phyloP scores from a whole-genome alignment of 2,329 filamentous ascomycete species.

The Xylariaceae sp. region DNA sequence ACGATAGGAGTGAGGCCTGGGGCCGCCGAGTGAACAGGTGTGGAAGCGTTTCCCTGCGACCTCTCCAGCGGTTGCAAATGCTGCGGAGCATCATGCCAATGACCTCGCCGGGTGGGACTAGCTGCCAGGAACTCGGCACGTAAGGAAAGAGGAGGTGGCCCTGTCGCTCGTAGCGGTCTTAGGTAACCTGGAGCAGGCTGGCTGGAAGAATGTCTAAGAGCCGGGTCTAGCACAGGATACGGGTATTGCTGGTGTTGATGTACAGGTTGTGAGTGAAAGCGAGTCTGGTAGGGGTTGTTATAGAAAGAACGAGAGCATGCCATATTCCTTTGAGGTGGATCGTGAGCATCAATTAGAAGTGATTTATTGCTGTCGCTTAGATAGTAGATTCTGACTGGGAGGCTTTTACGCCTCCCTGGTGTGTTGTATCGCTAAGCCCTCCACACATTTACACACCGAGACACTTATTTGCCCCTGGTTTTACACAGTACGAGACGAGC shows the following conservation, averaged over 20 bases:
- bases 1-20: too few species aligned
- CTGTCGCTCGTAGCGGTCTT: background rate
- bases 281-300: background rate
- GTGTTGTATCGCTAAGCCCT: too few species aligned
- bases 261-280: background rate
- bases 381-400: too few species aligned
- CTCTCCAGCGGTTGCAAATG: background rate
- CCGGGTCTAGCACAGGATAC: background rate
- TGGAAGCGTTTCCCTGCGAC: too few species aligned
- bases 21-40: too few species aligned
- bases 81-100: background rate
- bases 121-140: background rate
- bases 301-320: background rate
- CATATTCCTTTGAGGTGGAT: background rate
- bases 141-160: background rate
- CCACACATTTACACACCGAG: too few species aligned
- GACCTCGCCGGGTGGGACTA: background rate
- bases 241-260: background rate
- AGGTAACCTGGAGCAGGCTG: background rate
- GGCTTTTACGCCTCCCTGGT: too few species aligned
- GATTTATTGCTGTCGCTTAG: too few species aligned
- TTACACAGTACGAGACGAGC: too few species aligned
- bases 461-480: too few species aligned
- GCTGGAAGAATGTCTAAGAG: background rate
- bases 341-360: too few species aligned